A percentile compares a stretch with the other conserved stretches of the same genome.
Conservation (phyloP, 2,329 filamentous ascomycete species). For the Botrytis cinerea region DNA sequence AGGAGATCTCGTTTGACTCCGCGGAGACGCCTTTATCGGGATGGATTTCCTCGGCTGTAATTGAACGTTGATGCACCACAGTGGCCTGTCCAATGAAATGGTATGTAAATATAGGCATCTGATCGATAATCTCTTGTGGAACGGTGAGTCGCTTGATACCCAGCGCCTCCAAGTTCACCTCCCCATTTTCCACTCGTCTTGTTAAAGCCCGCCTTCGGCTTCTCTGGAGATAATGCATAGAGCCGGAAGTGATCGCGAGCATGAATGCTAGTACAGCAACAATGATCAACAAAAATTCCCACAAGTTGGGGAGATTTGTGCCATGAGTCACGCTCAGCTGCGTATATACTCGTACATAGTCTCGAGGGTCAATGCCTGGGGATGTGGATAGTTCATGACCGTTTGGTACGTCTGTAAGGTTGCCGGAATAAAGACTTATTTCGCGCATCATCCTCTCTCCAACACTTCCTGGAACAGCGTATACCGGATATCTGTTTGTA, state of each 20-base stretch:
- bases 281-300: slow-evolving; percentile 75
- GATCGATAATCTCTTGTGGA: slow-evolving; percentile 67
- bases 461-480: slow-evolving; percentile 70
- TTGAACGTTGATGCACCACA: slow-evolving; percentile 42
- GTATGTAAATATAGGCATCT: slow-evolving; percentile 80
- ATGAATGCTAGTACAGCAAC: slow-evolving; percentile 70
- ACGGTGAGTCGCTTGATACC: slow-evolving; percentile 83
- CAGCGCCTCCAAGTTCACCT: slow-evolving; percentile 82
- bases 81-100: slow-evolving; percentile 47
- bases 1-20: background rate
- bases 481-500: slow-evolving; percentile 75
- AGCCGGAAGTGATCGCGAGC: slow-evolving; percentile 64
- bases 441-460: slow-evolving; percentile 71
- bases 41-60: background rate
- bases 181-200: slow-evolving; percentile 71
- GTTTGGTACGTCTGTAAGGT: slow-evolving; percentile 62
- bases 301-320: slow-evolving; percentile 66
- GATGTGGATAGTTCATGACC: slow-evolving; percentile 56
- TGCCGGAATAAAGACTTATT: slow-evolving; percentile 75
- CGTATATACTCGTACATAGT: slow-evolving; percentile 63
- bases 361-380: slow-evolving; percentile 56
- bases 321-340: slow-evolving; percentile 52
- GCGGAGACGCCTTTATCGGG: background rate
- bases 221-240: slow-evolving; percentile 78
- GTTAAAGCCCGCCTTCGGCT: slow-evolving; percentile 67